Evolutionary conservation across 2,329 filamentous ascomycete species (phyloP).

Genomic region (Phialemoniopsis sp.): DNA sequence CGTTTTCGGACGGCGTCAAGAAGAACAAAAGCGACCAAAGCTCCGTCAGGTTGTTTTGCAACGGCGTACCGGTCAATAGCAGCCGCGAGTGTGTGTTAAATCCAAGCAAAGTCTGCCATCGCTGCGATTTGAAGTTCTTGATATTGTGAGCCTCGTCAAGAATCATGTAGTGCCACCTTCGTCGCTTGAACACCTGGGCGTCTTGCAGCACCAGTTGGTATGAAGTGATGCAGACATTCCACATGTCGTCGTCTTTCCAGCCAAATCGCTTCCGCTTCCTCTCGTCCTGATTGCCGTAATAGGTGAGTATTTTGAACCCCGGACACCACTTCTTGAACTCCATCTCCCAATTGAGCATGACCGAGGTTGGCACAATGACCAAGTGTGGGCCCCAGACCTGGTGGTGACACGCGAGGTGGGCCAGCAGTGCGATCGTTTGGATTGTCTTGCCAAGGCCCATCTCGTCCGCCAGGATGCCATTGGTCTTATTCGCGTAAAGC

Average conservation of each 20-base stretch:
- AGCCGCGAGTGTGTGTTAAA: conserved; percentile 89
- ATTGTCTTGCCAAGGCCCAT: conserved; percentile 99
- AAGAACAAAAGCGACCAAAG: conserved; percentile 97
- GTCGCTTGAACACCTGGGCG: conserved; percentile 86
- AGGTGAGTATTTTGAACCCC: conserved; percentile 95
- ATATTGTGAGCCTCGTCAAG: conserved; percentile 99
- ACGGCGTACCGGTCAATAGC: conserved; percentile 85
- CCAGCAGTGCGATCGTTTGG: conserved; percentile 90
- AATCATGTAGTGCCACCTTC: conserved; percentile 96
- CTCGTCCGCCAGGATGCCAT: conserved; percentile 94
- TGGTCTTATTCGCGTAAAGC: conserved; percentile 86
- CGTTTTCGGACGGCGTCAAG: conserved; percentile 85
- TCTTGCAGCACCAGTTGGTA: conserved; percentile 96
- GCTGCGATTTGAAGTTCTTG: conserved; percentile 97
- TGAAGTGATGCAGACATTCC: conserved; percentile 97
- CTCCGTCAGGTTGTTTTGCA: conserved; percentile 96
- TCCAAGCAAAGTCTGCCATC: conserved; percentile 91
- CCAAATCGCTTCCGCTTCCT: conserved; percentile 85
- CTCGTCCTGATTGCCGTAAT: conserved; percentile 93
- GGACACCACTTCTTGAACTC: conserved; percentile 99
- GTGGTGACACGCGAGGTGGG: conserved; percentile 85
- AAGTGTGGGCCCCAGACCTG: conserved; percentile 94
- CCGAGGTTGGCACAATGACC: conserved; percentile 93
- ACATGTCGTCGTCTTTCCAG: conserved; percentile 89
- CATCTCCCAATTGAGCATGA: conserved; percentile 99